Base-by-base conservation (phyloP, 805 yeast species). In the Komagataella pastoris region DNA sequence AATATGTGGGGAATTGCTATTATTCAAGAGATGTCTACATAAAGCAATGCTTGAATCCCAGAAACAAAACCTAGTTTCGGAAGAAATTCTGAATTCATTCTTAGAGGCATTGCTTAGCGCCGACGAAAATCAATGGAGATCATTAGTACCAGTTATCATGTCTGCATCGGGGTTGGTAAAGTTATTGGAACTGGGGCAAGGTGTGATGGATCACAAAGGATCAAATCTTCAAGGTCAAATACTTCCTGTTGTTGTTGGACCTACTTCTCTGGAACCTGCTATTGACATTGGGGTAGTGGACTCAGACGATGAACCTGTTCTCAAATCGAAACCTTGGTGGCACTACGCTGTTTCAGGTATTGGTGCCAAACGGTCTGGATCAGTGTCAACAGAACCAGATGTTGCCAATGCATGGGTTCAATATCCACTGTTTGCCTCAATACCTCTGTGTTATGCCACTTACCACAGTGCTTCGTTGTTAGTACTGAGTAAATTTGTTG, bases 371-470 rank as follows among this genome's bases (percentile, higher is more conserved):
- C 36, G 18, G 30, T 47, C 23, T 14, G 50, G 49, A 14, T 47
- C 53, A 14, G 56, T 56, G 17, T 52, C 54, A 3, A 54, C 55
- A 24, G 58, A 63, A 5, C 56, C 56, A 3, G 50, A 56, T 4
- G 52, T 59, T 17, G 70, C 71, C n/a, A 73, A 70, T 54, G 65
- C 64, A 1, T 71, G 75, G 75, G 52, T 65, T 24, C 75, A 70
- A 56, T 68, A 64, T 50, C 73, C 74, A 3, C 50, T 61, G 17
- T 63, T 67, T 53, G 54, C 64, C 6, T 55, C 63, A 4, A 60
- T 57, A 18, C 58, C 62, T 2, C 61, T 63, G 7, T 61, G 64
- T 19, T 60, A 65, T 47, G 59, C 66, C 1, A 52, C 67, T 30
- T 65, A 71, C 1, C 55, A 69, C 1, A 30, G 69, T 1, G 59